phyloP scores from a whole-genome alignment of 176 grass and related monocot genomes.

The Cenchrus americanus region DNA sequence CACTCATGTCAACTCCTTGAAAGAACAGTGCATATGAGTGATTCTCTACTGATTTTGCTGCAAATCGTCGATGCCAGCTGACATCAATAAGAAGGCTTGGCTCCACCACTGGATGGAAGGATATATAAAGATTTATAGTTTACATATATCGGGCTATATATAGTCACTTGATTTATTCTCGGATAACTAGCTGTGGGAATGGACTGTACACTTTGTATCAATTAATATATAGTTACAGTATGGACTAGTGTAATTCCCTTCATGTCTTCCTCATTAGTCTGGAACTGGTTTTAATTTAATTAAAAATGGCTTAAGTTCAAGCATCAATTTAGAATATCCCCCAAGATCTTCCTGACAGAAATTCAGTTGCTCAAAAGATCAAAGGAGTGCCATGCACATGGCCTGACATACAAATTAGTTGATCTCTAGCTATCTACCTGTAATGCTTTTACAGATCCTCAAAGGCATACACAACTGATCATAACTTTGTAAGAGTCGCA shows the following conservation, averaged over 20 bases:
- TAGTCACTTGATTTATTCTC: no score
- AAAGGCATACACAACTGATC: neutral
- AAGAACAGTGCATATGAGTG: no score
- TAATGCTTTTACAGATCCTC: neutral
- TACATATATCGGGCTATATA: no score
- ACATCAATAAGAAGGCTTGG: no score
- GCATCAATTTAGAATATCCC: constrained; percentile 48
- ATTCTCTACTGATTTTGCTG: no score
- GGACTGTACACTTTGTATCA: neutral
- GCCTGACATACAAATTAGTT: neutral
- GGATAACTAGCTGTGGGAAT: neutral
- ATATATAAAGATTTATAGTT: no score
- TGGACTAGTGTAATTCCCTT: neutral
- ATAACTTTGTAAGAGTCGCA: neutral
- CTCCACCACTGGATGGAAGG: no score
- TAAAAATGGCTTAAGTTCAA: neutral
- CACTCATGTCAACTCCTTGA: no score
- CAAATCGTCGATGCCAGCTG: no score
- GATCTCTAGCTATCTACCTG: neutral
- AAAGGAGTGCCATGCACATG: constrained; percentile 12
- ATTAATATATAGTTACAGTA: neutral
- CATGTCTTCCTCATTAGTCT: neutral
- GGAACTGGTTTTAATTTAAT: constrained; percentile 15
- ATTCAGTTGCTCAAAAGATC: constrained; percentile 23
- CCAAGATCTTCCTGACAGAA: constrained; percentile 20